These are phyloP conservation scores for Coniferiporia weirii DNA, from an alignment of 1,284 basidiomycete genomes.

Conservation along the genomic window DNA sequence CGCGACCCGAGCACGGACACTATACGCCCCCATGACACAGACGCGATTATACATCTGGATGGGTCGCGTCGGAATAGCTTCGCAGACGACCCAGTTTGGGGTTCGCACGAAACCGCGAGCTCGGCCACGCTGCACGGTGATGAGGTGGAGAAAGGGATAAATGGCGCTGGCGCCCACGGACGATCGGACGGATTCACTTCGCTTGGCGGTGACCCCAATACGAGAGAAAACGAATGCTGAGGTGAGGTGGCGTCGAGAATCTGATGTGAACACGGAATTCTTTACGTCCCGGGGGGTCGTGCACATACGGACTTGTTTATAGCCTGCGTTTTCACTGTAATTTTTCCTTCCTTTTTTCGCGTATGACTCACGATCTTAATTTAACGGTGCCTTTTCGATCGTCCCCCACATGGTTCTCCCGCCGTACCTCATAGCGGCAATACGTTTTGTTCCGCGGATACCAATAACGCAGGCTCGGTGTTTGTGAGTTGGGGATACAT, in stretches of 20 bases:
- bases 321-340: background rate
- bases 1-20: slow-evolving; percentile 9
- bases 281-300: background rate
- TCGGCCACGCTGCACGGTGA: slow-evolving; percentile 8
- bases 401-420: background rate
- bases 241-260: too few species aligned
- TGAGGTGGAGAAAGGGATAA: background rate
- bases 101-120: slow-evolving; percentile 3
- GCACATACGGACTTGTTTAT: background rate
- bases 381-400: background rate
- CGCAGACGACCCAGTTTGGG: slow-evolving; percentile 10
- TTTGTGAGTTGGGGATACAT: background rate
- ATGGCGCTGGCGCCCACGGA: background rate
- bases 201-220: background rate
- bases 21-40: slow-evolving; percentile 1
- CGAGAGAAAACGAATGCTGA: background rate
- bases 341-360: background rate
- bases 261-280: background rate
- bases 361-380: background rate
- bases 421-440: background rate
- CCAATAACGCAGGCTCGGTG: background rate
- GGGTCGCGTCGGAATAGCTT: background rate
- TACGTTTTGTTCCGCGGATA: background rate
- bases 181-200: background rate
- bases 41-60: background rate